Percentiles rank a stretch among this genome's conserved stretches.
Evolutionary conservation across 208 protist genomes (phyloP).

Genomic region (Acanthamoeba castellanii): DNA sequence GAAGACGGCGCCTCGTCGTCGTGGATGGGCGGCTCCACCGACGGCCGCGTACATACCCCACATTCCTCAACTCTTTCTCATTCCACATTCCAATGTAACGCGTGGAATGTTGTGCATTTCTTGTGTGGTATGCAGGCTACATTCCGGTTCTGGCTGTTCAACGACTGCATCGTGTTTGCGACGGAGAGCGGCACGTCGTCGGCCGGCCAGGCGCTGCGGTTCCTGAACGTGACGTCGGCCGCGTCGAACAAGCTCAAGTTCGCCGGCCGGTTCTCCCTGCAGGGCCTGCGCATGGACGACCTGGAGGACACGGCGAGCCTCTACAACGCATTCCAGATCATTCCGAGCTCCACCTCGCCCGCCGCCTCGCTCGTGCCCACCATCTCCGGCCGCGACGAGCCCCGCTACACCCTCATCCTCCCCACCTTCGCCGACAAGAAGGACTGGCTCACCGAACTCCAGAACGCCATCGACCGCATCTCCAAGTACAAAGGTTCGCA

Average conservation of each 20-base stretch:
- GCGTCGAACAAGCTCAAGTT: constrained; percentile 41
- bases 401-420: constrained; percentile 51
- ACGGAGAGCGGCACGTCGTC: neutral
- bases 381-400: neutral
- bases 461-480: constrained; percentile 52
- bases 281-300: constrained; percentile 50
- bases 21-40: constrained; percentile 31
- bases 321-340: constrained; percentile 66
- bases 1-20: constrained; percentile 8
- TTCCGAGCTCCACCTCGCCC: neutral
- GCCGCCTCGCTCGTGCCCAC: neutral
- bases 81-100: too few relatives aligned
- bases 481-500: constrained; percentile 25
- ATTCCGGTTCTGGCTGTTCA: constrained; percentile 46
- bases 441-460: constrained; percentile 52
- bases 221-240: constrained; percentile 29
- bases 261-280: constrained; percentile 37
- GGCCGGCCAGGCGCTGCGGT: constrained; percentile 2
- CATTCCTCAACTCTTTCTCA: too few relatives aligned
- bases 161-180: constrained; percentile 56
- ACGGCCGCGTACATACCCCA: neutral
- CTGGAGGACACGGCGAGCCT: neutral
- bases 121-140: neutral
- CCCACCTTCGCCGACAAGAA: constrained; percentile 52
- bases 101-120: too few relatives aligned